Evolutionary conservation across 495 filamentous ascomycete species (phyloP).

Genomic region (Stereocaulon alpinum): DNA sequence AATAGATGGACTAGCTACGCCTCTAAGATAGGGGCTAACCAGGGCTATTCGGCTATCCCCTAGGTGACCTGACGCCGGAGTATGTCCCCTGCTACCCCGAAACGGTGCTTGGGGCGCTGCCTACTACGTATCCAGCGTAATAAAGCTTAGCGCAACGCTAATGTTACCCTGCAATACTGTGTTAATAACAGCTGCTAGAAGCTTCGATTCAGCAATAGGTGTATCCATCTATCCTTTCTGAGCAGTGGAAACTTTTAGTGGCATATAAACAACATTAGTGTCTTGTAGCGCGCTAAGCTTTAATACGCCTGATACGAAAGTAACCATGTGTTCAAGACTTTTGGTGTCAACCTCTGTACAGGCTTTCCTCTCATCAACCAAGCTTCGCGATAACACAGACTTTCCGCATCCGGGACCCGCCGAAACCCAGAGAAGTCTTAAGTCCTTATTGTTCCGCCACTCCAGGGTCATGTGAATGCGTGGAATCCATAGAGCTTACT

Average conservation of each 20-base stretch:
- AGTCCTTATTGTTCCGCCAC: slow-evolving; percentile 23
- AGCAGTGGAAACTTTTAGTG: not conserved
- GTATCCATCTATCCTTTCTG: not conserved
- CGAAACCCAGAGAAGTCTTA: slow-evolving; percentile 35
- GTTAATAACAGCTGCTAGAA: not conserved
- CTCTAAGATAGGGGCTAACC: too few species aligned
- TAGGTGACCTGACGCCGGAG: too few species aligned
- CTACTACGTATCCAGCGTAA: too few species aligned
- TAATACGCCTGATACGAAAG: too few species aligned
- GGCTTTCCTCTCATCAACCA: slow-evolving; percentile 28
- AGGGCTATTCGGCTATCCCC: too few species aligned
- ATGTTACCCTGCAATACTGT: not conserved
- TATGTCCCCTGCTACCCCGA: too few species aligned
- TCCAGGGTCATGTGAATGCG: slow-evolving; percentile 27
- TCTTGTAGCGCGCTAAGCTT: not conserved
- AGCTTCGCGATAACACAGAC: slow-evolving; percentile 31
- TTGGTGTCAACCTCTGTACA: too few species aligned
- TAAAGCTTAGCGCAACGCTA: not conserved
- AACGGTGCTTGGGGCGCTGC: too few species aligned
- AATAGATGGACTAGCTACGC: too few species aligned
- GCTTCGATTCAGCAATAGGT: not conserved
- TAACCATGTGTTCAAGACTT: too few species aligned
- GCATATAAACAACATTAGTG: not conserved
- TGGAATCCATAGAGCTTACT: slow-evolving; percentile 31
- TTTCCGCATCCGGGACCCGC: slow-evolving; percentile 40